A percentile compares a stretch with the other conserved stretches of the same genome.
Evolutionary conservation across 208 protist genomes (phyloP).

Genomic region (Tritrichomonas foetus): DNA sequence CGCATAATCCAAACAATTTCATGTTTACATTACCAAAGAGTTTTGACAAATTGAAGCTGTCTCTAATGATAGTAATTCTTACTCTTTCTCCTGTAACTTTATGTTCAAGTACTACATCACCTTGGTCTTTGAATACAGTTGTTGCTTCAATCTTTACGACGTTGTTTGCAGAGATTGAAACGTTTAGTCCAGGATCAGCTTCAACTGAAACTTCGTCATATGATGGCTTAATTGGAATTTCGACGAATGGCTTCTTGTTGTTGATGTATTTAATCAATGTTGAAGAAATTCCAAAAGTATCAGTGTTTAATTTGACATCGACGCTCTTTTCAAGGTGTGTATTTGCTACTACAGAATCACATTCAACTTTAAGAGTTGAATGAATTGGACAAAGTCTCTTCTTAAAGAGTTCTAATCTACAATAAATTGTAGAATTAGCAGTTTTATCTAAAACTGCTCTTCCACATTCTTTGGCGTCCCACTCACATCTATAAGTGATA

Average conservation of each 20-base stretch:
- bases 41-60: too few species aligned
- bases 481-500: not conserved
- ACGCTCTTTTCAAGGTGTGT: not conserved
- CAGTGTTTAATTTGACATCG: not conserved
- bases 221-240: not conserved
- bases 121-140: not conserved
- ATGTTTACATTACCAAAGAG: too few species aligned
- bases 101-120: not conserved
- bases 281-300: not conserved
- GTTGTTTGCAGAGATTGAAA: not conserved
- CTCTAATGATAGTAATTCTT: not conserved
- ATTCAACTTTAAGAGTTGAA: not conserved
- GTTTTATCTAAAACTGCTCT: not conserved
- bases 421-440: not conserved
- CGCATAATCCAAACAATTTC: too few species aligned
- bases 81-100: not conserved
- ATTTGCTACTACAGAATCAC: not conserved
- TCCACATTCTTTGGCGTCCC: not conserved
- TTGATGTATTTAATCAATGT: slow-evolving; percentile 2
- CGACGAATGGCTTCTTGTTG: not conserved
- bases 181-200: too few species aligned
- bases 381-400: not conserved
- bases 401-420: not conserved
- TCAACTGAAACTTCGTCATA: not conserved
- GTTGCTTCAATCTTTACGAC: not conserved